Evolutionary conservation across 2,329 filamentous ascomycete genomes (phyloP).

Genomic region (Ophiocordyceps camponoti-leonardi): DNA sequence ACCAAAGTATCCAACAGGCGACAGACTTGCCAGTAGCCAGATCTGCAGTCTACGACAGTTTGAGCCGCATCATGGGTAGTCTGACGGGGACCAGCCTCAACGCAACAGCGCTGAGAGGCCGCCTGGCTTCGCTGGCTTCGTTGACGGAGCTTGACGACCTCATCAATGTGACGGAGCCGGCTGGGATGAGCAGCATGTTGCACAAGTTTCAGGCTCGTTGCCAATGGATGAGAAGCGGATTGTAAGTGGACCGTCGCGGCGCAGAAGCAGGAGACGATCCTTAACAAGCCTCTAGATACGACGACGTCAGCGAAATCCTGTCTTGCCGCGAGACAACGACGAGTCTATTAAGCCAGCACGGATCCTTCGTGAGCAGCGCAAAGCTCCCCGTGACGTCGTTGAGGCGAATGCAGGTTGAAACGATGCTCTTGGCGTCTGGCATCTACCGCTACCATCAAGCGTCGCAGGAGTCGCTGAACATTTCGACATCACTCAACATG

Average conservation of each 20-base stretch:
- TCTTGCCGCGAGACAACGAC: constrained; percentile 72
- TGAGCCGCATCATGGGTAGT: constrained; percentile 40
- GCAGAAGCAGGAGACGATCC: neutral
- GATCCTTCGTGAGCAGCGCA: constrained; percentile 41
- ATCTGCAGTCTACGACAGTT: constrained; percentile 43
- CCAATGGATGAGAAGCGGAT: constrained; percentile 67
- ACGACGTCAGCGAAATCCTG: constrained; percentile 64
- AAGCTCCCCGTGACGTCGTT: constrained; percentile 45
- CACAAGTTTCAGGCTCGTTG: constrained; percentile 46
- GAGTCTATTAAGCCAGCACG: constrained; percentile 57
- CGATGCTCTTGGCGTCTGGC: constrained; percentile 57
- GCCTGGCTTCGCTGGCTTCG: constrained; percentile 48
- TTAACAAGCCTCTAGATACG: constrained; percentile 33
- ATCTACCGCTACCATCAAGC: constrained; percentile 67
- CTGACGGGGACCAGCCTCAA: constrained; percentile 32
- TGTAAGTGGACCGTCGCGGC: constrained; percentile 31
- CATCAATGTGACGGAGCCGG: constrained; percentile 38
- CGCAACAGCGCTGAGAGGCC: constrained; percentile 32
- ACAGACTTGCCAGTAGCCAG: constrained; percentile 35
- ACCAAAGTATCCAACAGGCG: constrained; percentile 61
- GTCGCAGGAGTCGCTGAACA: constrained; percentile 72
- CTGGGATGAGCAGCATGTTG: constrained; percentile 46
- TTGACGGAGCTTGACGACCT: constrained; percentile 72
- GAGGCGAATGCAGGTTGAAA: constrained; percentile 55
- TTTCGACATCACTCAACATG: constrained; percentile 67